phyloP scores from a whole-genome alignment of 2,329 filamentous ascomycete genomes.

The Arthroderma sp. region DNA sequence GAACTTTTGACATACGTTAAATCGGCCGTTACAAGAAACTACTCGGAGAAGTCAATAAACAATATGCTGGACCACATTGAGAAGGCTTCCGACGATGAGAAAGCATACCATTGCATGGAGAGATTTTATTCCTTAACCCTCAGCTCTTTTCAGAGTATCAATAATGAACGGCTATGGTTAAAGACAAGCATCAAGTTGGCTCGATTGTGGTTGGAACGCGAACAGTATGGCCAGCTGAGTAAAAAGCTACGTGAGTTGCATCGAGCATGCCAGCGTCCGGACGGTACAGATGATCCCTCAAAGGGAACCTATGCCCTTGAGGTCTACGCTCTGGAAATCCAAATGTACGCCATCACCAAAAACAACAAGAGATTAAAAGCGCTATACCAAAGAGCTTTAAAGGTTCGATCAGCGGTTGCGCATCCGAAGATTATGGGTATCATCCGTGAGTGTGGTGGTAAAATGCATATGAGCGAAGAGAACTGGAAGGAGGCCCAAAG shows the following conservation, averaged over 20 bases:
- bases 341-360: constrained; percentile 93
- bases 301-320: constrained; percentile 95
- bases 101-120: constrained; percentile 72
- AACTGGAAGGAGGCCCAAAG: constrained; percentile 97
- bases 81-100: constrained; percentile 64
- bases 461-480: constrained; percentile 99
- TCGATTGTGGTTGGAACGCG: constrained; percentile 78
- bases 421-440: constrained; percentile 99
- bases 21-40: constrained; percentile 91
- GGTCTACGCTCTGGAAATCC: constrained; percentile 92
- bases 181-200: constrained; percentile 98
- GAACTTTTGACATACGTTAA: constrained; percentile 96
- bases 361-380: constrained; percentile 96
- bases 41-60: constrained; percentile 98
- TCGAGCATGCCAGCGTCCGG: constrained; percentile 71
- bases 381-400: constrained; percentile 79
- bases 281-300: constrained; percentile 70
- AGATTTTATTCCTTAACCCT: constrained; percentile 90
- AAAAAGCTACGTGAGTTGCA: constrained; percentile 83
- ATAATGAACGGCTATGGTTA: constrained; percentile 92
- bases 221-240: constrained; percentile 67
- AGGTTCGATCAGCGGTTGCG: constrained; percentile 89
- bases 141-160: constrained; percentile 88
- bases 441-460: constrained; percentile 94
- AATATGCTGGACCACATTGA: constrained; percentile 98